A percentile compares a stretch with the other conserved stretches of the same genome.
These are phyloP conservation scores for Venturia carpophila DNA, from an alignment of 2,329 filamentous ascomycete genomes.

Conservation along the genomic window DNA sequence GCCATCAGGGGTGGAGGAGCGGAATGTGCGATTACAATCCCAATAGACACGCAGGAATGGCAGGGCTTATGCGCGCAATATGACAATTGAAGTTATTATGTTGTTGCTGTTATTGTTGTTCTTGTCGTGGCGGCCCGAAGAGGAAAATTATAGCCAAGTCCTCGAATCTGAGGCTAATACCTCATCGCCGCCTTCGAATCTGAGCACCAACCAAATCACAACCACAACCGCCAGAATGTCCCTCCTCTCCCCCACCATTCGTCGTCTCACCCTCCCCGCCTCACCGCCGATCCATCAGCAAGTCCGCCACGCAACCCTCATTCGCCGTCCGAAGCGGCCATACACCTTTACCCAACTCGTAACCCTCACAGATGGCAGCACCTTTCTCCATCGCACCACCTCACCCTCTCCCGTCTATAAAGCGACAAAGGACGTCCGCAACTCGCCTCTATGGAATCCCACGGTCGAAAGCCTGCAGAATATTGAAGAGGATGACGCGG, in stretches of 20 bases:
- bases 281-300: conserved; percentile 35
- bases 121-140: not conserved
- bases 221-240: conserved; percentile 5
- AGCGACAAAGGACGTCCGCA: conserved; percentile 74
- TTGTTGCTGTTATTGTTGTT: not conserved
- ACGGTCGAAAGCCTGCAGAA: conserved; percentile 71
- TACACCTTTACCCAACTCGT: conserved; percentile 98
- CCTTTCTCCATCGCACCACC: conserved; percentile 72
- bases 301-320: conserved; percentile 67
- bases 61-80: not conserved
- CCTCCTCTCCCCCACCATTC: not conserved
- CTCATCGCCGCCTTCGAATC: not conserved
- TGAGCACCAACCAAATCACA: not conserved
- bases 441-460: conserved; percentile 88
- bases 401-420: conserved; percentile 57
- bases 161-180: not conserved
- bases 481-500: conserved; percentile 91
- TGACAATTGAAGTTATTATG: not conserved
- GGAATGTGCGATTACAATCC: no score
- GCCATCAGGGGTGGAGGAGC: not conserved
- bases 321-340: conserved; percentile 79
- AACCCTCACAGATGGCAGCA: conserved; percentile 82
- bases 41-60: not conserved
- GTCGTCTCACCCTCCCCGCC: not conserved
- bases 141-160: not conserved